Percentiles rank a stretch among this genome's conserved stretches.
Conservation (phyloP, 768 basidiomycete species). For the Kwoniella dejecticola region DNA sequence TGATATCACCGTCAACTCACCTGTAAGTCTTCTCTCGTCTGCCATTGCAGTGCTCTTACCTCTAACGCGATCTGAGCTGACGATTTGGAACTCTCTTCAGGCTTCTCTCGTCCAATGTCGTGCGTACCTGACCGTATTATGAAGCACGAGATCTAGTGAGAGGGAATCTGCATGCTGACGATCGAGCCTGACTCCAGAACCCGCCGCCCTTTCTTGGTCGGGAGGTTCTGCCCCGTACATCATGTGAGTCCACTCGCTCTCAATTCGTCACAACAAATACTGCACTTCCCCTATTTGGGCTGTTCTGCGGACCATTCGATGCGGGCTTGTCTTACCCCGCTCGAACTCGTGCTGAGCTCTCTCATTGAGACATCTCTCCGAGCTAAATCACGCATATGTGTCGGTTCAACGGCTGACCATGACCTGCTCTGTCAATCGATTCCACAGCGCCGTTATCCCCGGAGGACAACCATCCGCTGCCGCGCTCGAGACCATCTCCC, state of each 20-base stretch:
- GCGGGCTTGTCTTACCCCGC: too few species aligned
- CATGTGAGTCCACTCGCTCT: conserved; percentile 28
- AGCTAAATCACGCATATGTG: too few species aligned
- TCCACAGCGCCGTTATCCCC: conserved; percentile 56
- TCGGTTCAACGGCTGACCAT: too few species aligned
- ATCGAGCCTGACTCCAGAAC: conserved; percentile 16
- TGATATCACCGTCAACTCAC: conserved; percentile 47
- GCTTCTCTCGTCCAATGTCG: conserved; percentile 42
- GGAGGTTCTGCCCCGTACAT: conserved; percentile 47
- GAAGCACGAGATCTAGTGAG: too few species aligned
- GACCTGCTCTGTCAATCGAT: not conserved
- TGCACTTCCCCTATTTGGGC: too few species aligned
- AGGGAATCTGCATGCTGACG: too few species aligned
- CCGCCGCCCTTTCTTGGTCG: conserved; percentile 37
- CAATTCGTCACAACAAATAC: too few species aligned
- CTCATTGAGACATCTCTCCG: not conserved
- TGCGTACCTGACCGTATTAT: too few species aligned
- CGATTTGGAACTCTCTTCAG: conserved; percentile 21
- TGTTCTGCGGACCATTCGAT: too few species aligned
- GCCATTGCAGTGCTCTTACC: not conserved
- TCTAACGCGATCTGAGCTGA: not conserved
- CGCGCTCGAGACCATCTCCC: conserved; percentile 34
- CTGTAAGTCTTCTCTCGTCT: conserved; percentile 29
- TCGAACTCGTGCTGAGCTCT: too few species aligned
- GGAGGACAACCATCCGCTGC: conserved; percentile 44